Evolutionary conservation across 2,329 filamentous ascomycete species (phyloP), one percentile per base, ranked within the genome.

Genomic region (Aureobasidium musti): DNA sequence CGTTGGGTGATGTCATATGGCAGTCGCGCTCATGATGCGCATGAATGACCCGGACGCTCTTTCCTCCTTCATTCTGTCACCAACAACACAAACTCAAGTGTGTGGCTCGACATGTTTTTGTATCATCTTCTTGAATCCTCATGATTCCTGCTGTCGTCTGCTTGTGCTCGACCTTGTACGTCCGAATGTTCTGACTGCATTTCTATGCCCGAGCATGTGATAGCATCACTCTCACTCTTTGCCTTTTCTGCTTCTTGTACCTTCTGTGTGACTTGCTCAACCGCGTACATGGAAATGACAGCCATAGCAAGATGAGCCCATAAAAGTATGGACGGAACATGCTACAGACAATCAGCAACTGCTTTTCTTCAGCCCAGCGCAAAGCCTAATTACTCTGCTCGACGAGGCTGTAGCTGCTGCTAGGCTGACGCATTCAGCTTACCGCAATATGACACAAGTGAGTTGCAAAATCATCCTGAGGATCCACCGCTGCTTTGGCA

Each of bases 1-100:
- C 14, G 19, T 47, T n/a, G 30, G 30, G 28, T 61, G 57, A 49
- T 30, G 30, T 60, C 56, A 37, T 23, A 37, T 23, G 39, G 54
- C 33, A 45, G 54, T 59, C 13, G 54, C 54, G 54, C 37, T 41
- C 33, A 39, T 39, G 52, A 56, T 56, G 33, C 52, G 52, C 52
- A 21, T 56, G 35, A 13, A 41, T 56, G 53, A 41, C 53, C 53
- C 53, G 43, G 41, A 28, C 8, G 21, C 35, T 56, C 53, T 41
- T 56, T 56, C 53, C 52, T 56, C n/a, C 35, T 41, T 39, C 35
- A 56, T 41, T 41, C 35, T 39, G 13, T 23, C 50, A 53, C 13
- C 26, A n/a, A n/a, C 35, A 56, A 5, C 52, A 54, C 23, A 23
- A 17, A 0, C 21, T 56, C 21, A 19, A 10, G 8, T 13, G 23